Evolutionary conservation across 2,329 filamentous ascomycete species (phyloP).

Genomic region (Aspergillus floridensis): DNA sequence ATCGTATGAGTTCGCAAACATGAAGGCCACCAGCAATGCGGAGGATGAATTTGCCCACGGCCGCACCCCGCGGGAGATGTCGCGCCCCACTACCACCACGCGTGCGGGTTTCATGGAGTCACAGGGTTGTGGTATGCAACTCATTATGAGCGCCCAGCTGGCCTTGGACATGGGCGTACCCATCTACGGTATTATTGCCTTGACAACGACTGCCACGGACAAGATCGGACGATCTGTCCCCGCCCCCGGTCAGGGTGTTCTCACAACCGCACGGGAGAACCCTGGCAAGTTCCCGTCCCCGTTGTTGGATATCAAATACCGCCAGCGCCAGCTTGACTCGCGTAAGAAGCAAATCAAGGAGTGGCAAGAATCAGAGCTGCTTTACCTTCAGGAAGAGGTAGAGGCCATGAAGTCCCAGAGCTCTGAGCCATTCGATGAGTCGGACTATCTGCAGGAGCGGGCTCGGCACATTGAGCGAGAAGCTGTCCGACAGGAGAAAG

Average conservation of each 20-base stretch:
- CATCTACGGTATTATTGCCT: conserved; percentile 89
- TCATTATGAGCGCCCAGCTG: conserved; percentile 96
- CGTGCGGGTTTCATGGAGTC: conserved; percentile 99
- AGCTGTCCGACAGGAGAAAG: conserved; percentile 85
- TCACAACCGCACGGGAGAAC: conserved; percentile 90
- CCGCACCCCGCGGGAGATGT: conserved; percentile 96
- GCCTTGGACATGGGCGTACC: conserved; percentile 98
- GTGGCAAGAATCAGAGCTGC: conserved; percentile 92
- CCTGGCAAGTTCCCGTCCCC: conserved; percentile 91
- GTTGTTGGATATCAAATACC: conserved; percentile 95
- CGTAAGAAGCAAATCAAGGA: conserved; percentile 92
- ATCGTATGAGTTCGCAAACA: conserved; percentile 99
- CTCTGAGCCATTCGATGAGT: conserved; percentile 68
- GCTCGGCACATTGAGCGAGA: conserved; percentile 83
- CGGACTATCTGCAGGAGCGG: conserved; percentile 82
- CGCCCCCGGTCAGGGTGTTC: conserved; percentile 91
- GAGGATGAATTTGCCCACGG: conserved; percentile 95
- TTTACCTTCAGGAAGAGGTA: conserved; percentile 90
- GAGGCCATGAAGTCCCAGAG: conserved; percentile 83
- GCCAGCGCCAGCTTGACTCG: conserved; percentile 88
- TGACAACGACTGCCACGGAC: conserved; percentile 95
- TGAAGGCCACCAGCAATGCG: conserved; percentile 98
- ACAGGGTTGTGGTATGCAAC: conserved; percentile 94
- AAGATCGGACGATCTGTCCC: conserved; percentile 98
- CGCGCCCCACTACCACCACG: conserved; percentile 92